Conservation (phyloP, 192 early-diverging fungal genomes). For the Coemansia sp. region DNA sequence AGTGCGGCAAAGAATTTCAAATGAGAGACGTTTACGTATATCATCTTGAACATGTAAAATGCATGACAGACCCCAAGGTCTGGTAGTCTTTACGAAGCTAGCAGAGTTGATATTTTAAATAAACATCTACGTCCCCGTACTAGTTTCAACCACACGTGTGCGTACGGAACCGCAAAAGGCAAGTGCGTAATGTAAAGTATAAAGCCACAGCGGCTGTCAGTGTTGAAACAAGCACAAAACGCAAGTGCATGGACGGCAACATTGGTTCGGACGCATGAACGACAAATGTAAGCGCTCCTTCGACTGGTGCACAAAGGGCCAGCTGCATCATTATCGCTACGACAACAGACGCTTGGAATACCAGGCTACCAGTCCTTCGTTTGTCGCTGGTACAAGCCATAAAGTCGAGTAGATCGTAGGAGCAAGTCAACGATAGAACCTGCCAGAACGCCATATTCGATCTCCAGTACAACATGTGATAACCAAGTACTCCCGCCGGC, state of each 20-base stretch:
- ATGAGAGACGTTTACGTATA: background rate
- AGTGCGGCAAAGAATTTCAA: background rate
- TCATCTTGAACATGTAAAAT: background rate
- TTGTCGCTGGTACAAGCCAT: background rate
- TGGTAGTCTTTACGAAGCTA: background rate
- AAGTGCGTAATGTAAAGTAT: background rate
- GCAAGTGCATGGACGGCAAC: background rate
- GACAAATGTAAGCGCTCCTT: background rate
- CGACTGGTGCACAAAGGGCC: background rate
- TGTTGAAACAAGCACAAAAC: background rate
- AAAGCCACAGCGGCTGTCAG: background rate
- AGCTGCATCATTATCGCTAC: background rate
- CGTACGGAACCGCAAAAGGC: background rate
- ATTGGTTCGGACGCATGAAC: background rate
- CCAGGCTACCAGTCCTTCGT: background rate
- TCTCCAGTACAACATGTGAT: slow-evolving; percentile 3
- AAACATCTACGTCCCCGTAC: background rate
- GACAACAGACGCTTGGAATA: background rate
- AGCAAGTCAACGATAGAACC: slow-evolving; percentile 3
- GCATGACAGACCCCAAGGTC: background rate
- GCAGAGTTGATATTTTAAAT: background rate
- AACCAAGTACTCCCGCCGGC: background rate
- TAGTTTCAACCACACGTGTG: background rate
- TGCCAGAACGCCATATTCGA: slow-evolving; percentile 2
- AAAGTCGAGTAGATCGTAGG: background rate